Base-by-base conservation (phyloP, 2,329 filamentous ascomycete genomes). In the Ophiostoma sp. region DNA sequence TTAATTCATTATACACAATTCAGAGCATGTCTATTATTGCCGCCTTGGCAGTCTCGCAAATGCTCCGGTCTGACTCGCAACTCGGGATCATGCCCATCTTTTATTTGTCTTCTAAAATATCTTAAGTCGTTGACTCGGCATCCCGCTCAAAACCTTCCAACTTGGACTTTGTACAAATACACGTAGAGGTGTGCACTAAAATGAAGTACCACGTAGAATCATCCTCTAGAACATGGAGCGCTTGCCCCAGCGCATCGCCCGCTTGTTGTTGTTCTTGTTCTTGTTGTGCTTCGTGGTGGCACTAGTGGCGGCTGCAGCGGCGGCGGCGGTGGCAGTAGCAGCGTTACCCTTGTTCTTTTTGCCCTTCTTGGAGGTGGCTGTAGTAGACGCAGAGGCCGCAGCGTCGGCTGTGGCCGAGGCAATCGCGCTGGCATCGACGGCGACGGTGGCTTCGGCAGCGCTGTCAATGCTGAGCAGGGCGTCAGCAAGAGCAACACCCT, bases 211-310 rank as follows among this genome's bases (percentile, higher is more conserved):
- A 39, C 13, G 36, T 48, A 5, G 44, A 17, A 27, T 57, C 57
- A 33, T 5, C 57, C 17, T 33, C 33, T 39, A 39, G 62, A 23
- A 4, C 62, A 36, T 11, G 17, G 17, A 10, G 33, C 62, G 62
- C 35, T 65, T 65, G 33, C 62, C 62, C 62, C 62, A 65, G 7
- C 62, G 62, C 62, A 65, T 65, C n/a, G 62, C 17, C 62, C 62
- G 62, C 62, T 67, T 67, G 23, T 44, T 44, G 35, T 52, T 52
- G 66, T 36, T 36, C 17, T 67, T 67, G 66, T 13, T 52, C 23
- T 44, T n/a, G 31, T 44, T 44, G 66, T 27, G 10, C 6, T 67
- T 67, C 35, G 1, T 11, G 7, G 27, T 27, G 35, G 13, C 20
- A 5, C 11, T 41, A 10, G n/a, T 17, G 17, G 20, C 11, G 33